Evolutionary conservation across 2,329 filamentous ascomycete genomes (phyloP), one percentile per base, ranked within the genome.

Genomic region (Trichoderma aggressivum): DNA sequence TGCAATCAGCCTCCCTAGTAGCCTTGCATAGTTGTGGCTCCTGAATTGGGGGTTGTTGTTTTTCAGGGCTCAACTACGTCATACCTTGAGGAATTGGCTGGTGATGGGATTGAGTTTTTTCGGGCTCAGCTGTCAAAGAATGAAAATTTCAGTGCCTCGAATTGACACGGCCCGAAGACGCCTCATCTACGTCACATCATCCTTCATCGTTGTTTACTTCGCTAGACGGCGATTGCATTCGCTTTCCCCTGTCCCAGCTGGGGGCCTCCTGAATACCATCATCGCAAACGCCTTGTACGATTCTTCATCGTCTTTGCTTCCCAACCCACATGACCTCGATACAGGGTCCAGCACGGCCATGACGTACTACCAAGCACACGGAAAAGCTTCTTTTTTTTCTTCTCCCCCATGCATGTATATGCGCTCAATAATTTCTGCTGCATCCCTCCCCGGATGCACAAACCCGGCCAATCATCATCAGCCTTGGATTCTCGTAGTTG

Each of bases 1-100:
- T 43, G 34, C 50, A 58, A 66, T 58, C 28, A 66, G 63, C 50
- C 63, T 66, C 32, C 50, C 62, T 55, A 39, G 47, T 53, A 66
- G 63, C 63, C 63, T 66, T 56, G 63, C 63, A 56, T 50, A 16
- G 47, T 18, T 18, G 47, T 34, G 32, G 28, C 26, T 12, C 50
- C 34, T 50, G 32, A 39, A 39, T 66, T 55, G 50, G 63, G 14
- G n/a, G 30, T 43, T 43, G 18, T 18, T 8, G n/a, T 10, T n/a
- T 43, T 43, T 39, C 34, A 56, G 63, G 47, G n/a, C 62, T 62
- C 60, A 47, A 50, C 63, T 66, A 66, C 63, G 63, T 66, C 63
- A 66, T 66, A 26, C 24, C 36, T 21, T 39, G 30, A 34, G n/a
- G 39, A 50, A 34, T 34, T 58, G 56, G 32, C 8, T 34, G 56